Evolutionary conservation across 257 asterid species (phyloP), one percentile per base, ranked within the genome.

Genomic region (Nicotiana tomentosiformis): DNA sequence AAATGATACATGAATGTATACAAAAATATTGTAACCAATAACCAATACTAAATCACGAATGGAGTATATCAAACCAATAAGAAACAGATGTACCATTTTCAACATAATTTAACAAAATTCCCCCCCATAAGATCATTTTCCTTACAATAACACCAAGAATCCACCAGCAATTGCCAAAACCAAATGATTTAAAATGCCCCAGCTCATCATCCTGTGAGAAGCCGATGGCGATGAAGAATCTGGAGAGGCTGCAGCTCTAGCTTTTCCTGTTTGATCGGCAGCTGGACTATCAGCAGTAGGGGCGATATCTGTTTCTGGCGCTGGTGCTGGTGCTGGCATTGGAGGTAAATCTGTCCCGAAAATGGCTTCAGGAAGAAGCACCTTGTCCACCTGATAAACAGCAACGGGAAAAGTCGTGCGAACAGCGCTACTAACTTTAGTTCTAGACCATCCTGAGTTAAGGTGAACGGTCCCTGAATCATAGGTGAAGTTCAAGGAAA

Each of bases 261-360:
- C 83, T 26, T 74, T 82, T 11, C 58, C 80, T 32, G 69, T 78
- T 23, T 82, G 84, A 5, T 84, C 92, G 33, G 85, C 92, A 11
- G 81, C 64, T 5, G 95, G 97, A 78, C 87, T n/a, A 86, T 91
- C 94, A 5, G 95, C 97, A 30, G 84, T 83, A 0, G 93, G 93
- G 0, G 92, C 84, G 7, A 82, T 69, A 33, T 84, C 80, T n/a
- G 6, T 76, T 76, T 14, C 96, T 0, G 96, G 98, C 51, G 95
- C 87, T 0, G 98, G 98, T 7, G 96, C 90, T 0, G 98, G 98
- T 10, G 97, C 94, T 0, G 97, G 90, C 23, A 84, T 87, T n/a
- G 98, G 98, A 5, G 98, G 98, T 12, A 95, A 88, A 61, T 92
- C 92, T 0, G 97, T 93, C 70, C 98, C 98, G 29, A 93, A 95